phyloP scores from a whole-genome alignment of 139 green algal genomes.

The Chlorella sp. region DNA sequence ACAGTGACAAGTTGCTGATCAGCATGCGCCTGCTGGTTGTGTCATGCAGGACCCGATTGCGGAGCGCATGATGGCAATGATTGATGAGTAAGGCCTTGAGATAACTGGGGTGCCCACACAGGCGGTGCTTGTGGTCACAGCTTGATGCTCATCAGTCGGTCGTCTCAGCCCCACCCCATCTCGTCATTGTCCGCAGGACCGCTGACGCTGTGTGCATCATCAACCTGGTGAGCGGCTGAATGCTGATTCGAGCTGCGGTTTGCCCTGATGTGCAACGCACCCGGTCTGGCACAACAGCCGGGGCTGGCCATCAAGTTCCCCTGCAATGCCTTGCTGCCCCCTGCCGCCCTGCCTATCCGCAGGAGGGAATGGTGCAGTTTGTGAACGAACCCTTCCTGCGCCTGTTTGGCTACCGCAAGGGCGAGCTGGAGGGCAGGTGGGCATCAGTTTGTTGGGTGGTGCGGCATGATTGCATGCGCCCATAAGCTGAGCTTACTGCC shows the following conservation, averaged over 20 bases:
- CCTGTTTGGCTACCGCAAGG: conserved; percentile 44
- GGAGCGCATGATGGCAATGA: neutral
- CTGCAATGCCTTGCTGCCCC: no score
- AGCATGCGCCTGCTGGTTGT: no score
- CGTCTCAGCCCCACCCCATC: neutral
- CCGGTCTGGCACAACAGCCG: no score
- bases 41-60: neutral
- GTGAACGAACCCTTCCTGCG: conserved; percentile 41
- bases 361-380: conserved; percentile 4
- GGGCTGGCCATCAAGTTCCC: no score
- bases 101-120: neutral
- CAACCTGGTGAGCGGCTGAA: conserved; percentile 11
- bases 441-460: no score
- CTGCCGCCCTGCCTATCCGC: neutral
- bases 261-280: no score
- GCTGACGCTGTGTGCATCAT: conserved; percentile 5
- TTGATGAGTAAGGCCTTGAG: conserved; percentile 13
- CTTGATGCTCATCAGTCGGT: no score
- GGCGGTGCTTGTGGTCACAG: neutral
- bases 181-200: neutral
- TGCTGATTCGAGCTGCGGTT: no score
- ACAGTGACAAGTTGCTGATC: no score
- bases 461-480: no score
- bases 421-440: conserved; percentile 67
- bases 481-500: no score